Percentiles rank a stretch among this genome's conserved stretches.
These are phyloP conservation scores for Schizopora paradoxa DNA, from an alignment of 1,284 basidiomycete species.

Conservation along the genomic window DNA sequence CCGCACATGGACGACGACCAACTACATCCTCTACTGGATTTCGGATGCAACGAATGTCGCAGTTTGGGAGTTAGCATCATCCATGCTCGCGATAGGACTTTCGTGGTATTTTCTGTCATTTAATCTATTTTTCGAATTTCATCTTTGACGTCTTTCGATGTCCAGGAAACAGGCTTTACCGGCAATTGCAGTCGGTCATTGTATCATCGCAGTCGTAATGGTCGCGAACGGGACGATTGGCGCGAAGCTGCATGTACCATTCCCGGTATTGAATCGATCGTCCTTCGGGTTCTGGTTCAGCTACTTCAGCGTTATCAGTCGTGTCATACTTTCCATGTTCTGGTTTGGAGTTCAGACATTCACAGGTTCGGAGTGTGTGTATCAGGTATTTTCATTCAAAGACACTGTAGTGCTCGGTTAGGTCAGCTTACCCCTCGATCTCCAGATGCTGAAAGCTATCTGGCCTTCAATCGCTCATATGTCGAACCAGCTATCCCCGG, in stretches of 20 bases:
- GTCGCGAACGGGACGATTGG: constrained; percentile 69
- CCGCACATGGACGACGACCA: constrained; percentile 60
- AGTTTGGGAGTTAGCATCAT: constrained; percentile 45
- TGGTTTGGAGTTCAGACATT: constrained; percentile 66
- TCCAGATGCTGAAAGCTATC: constrained; percentile 68
- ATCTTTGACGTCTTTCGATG: not conserved
- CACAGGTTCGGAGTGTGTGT: constrained; percentile 58
- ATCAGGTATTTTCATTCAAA: constrained; percentile 36
- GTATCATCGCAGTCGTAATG: constrained; percentile 52
- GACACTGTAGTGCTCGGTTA: not conserved
- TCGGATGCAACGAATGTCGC: constrained; percentile 51
- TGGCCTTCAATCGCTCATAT: constrained; percentile 66
- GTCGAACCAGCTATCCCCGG: constrained; percentile 55
- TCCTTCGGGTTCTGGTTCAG: constrained; percentile 79
- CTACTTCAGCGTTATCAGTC: constrained; percentile 71
- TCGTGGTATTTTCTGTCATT: constrained; percentile 42
- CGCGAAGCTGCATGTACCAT: constrained; percentile 62
- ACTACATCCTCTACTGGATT: constrained; percentile 61
- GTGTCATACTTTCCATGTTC: constrained; percentile 70
- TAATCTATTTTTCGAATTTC: not conserved
- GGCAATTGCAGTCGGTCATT: constrained; percentile 58
- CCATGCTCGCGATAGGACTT: constrained; percentile 61
- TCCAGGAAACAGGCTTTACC: constrained; percentile 53
- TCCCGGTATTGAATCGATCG: constrained; percentile 69
- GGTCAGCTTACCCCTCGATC: not conserved